phyloP scores from a whole-genome alignment of 352 stramenopile species.

The Phytophthora quininea region DNA sequence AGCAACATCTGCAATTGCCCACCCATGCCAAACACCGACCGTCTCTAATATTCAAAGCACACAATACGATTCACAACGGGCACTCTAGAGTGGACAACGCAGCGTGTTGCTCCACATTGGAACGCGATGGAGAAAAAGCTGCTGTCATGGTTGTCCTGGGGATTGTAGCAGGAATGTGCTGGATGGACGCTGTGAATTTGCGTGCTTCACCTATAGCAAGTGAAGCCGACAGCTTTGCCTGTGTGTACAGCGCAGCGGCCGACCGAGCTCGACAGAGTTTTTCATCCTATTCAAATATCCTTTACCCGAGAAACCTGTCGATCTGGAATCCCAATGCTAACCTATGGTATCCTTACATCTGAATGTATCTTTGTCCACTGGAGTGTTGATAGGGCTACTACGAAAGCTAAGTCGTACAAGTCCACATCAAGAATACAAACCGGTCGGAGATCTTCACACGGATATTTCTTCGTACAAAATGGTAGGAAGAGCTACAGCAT shows the following conservation, averaged over 20 bases:
- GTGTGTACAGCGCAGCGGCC: slow-evolving; percentile 56
- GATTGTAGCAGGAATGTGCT: slow-evolving; percentile 62
- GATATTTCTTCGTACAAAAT: slow-evolving; percentile 26
- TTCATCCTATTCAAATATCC: slow-evolving; percentile 86
- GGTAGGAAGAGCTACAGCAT: slow-evolving; percentile 9
- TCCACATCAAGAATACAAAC: slow-evolving; percentile 23
- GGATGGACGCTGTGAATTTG: slow-evolving; percentile 69
- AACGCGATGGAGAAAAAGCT: slow-evolving; percentile 46
- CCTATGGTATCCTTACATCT: slow-evolving; percentile 38
- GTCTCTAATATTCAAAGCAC: slow-evolving; percentile 19
- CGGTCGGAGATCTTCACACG: slow-evolving; percentile 9
- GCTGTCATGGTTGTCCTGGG: slow-evolving; percentile 55
- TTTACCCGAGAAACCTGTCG: slow-evolving; percentile 15
- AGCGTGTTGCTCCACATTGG: slow-evolving; percentile 19
- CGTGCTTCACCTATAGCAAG: slow-evolving; percentile 13
- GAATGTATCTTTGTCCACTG: slow-evolving; percentile 32
- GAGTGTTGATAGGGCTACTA: slow-evolving; percentile 57
- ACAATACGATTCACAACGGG: slow-evolving; percentile 9
- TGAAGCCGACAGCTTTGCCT: slow-evolving; percentile 37
- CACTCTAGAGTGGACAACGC: slow-evolving; percentile 10
- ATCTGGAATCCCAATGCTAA: neutral
- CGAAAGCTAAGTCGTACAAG: slow-evolving; percentile 41
- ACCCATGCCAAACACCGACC: slow-evolving; percentile 7
- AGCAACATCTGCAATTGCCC: neutral
- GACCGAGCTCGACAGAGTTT: slow-evolving; percentile 59